Evolutionary conservation across 140 eudicot species (phyloP).

Genomic region (Anethum foeniculum): DNA sequence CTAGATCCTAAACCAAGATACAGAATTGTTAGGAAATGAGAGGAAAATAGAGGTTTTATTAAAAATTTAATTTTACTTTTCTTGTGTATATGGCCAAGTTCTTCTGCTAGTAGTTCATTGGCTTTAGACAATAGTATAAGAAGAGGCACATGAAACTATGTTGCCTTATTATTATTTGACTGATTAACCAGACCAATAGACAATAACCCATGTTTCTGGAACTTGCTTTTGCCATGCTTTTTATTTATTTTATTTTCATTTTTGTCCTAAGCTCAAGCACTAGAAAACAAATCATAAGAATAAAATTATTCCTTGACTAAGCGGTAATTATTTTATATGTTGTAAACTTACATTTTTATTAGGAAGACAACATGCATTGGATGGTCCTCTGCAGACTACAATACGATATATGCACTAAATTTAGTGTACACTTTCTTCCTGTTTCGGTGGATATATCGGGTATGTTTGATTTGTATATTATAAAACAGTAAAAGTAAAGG

Average conservation of each 20-base stretch:
- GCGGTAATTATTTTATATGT: background rate
- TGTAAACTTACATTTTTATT: background rate
- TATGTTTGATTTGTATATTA: no score
- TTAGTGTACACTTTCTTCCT: no score
- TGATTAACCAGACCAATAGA: conserved; percentile 10
- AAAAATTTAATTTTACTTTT: background rate
- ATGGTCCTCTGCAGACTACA: no score
- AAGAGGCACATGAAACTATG: conserved; percentile 28
- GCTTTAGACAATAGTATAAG: conserved; percentile 1
- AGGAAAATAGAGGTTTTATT: background rate
- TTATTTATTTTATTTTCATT: background rate
- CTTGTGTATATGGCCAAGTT: conserved; percentile 13
- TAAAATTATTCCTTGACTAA: conserved; percentile 8
- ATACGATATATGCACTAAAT: no score
- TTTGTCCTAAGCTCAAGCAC: conserved; percentile 14
- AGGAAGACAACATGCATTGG: background rate
- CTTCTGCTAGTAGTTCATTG: conserved; percentile 1
- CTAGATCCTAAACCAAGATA: no score
- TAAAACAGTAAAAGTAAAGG: no score
- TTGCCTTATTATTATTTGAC: background rate
- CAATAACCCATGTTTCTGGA: conserved; percentile 29
- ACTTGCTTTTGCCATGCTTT: conserved; percentile 15
- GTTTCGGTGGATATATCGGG: no score
- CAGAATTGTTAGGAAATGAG: background rate
- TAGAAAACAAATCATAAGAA: conserved; percentile 11